Base-by-base conservation (phyloP, 1,139 yeast genomes). In the Geotrichum restrictum region DNA sequence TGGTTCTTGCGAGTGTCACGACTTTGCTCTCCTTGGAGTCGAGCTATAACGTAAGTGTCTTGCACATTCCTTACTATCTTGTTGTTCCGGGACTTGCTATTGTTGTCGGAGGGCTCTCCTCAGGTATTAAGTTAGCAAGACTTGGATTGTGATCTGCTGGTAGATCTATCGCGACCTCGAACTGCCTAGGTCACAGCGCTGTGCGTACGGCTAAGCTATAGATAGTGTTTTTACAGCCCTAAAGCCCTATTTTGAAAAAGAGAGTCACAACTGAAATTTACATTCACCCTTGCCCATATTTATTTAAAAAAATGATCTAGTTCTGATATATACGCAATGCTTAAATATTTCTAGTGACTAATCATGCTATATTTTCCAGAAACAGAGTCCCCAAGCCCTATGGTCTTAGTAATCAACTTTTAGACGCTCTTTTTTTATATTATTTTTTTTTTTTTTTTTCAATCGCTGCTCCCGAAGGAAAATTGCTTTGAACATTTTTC, bases 11-110 rank as follows among this genome's bases (percentile, higher is more conserved):
- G 7, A 48, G 58, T 8, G 31, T 55, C 14, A 64, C 69, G 0
- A 56, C 60, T 7, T 43, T 60, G 16, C 57, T 64, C 37, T 63
- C 69, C 2, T 56, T 66, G 13, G 60, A 60, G 41, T 62, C 69
- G 2, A 61, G 57, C 43, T 66, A 59, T 56, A 65, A 63, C 51
- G 53, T 51, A 37, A 62, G 54, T 39, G 59, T 58, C 3, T 58
- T 65, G 14, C 61, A 62, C 48, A 51, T 65, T 36, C 52, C 56
- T 13, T 51, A 56, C 45, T 49, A 34, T 39, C 39, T 54, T 1
- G 55, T 63, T 18, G 47, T 52, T 13, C 49, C 60, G 2, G 63
- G 33, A n/a, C 22, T 33, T n/a, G 37, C 18, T 16, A 24, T 48
- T 7, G 37, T 48, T 21, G 46, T 18, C 11, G 46, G 39, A 6